Evolutionary conservation across 345 rosid species (phyloP).

Genomic region (Alliaria petiolata): DNA sequence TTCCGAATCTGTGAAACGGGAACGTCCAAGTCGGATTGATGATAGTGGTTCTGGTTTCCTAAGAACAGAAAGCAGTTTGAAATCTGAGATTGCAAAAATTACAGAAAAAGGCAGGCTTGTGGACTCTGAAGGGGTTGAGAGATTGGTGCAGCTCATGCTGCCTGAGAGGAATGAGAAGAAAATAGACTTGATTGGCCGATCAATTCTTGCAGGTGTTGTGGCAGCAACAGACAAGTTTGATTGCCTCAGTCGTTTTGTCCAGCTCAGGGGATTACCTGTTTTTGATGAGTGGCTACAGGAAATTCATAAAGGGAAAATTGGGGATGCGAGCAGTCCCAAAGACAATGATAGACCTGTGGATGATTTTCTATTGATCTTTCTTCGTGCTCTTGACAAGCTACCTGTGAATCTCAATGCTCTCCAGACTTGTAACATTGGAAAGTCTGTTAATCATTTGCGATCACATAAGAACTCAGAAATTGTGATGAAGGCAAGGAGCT

Average conservation of each 20-base stretch:
- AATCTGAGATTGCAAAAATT: conserved; percentile 67
- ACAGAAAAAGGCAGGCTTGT: conserved; percentile 78
- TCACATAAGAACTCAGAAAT: conserved; percentile 75
- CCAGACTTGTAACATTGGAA: conserved; percentile 87
- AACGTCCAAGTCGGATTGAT: conserved; percentile 55
- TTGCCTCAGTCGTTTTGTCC: conserved; percentile 79
- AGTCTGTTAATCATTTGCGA: conserved; percentile 88
- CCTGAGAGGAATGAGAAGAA: conserved; percentile 70
- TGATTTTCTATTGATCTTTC: conserved; percentile 70
- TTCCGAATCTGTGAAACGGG: conserved; percentile 73
- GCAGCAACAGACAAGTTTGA: conserved; percentile 84
- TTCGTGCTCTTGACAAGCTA: conserved; percentile 86
- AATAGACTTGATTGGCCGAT: conserved; percentile 58
- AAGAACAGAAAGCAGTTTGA: conserved; percentile 57
- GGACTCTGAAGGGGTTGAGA: conserved; percentile 76
- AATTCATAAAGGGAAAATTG: conserved; percentile 81
- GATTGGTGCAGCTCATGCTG: conserved; percentile 59
- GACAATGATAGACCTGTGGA: conserved; percentile 42
- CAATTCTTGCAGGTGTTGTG: conserved; percentile 68
- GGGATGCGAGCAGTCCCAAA: conserved; percentile 60
- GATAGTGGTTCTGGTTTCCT: conserved; percentile 56
- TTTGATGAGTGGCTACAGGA: conserved; percentile 99
- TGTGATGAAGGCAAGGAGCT: conserved; percentile 86
- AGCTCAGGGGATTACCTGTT: conserved; percentile 75
- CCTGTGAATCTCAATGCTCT: conserved; percentile 93